A percentile compares a stretch with the other conserved stretches of the same genome.
phyloP scores from a whole-genome alignment of 352 stramenopile species.

The Phytophthora podocarpi region DNA sequence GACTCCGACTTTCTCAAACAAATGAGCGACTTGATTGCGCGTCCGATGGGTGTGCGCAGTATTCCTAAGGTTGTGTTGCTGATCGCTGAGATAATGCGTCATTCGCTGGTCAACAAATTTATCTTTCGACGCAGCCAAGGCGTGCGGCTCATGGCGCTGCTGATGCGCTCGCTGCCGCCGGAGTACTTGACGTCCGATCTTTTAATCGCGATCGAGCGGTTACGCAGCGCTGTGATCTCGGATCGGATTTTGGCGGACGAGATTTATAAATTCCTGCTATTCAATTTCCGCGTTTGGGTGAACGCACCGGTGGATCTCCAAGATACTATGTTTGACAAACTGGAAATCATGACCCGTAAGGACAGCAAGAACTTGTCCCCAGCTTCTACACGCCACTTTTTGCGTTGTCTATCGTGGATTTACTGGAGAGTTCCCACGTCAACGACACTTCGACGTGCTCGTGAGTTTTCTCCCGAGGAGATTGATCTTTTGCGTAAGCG shows the following conservation, averaged over 20 bases:
- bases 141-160: constrained; percentile 68
- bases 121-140: constrained; percentile 82
- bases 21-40: constrained; percentile 74
- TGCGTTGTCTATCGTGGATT: constrained; percentile 85
- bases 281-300: constrained; percentile 88
- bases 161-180: constrained; percentile 71
- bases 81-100: constrained; percentile 85
- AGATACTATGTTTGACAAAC: constrained; percentile 77
- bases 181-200: constrained; percentile 73
- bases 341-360: constrained; percentile 78
- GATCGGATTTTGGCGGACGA: constrained; percentile 81
- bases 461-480: constrained; percentile 56
- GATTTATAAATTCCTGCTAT: constrained; percentile 85
- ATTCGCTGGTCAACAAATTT: constrained; percentile 89
- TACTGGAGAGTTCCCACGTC: constrained; percentile 64
- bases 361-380: constrained; percentile 72
- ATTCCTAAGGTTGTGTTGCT: constrained; percentile 80
- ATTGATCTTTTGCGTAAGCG: constrained; percentile 67
- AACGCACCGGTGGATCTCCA: constrained; percentile 77
- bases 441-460: constrained; percentile 56
- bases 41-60: constrained; percentile 68
- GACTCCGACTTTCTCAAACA: constrained; percentile 76
- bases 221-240: constrained; percentile 77
- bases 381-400: constrained; percentile 78
- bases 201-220: constrained; percentile 70